These are phyloP conservation scores for Ceratobasidium sp. DNA, from an alignment of 1,284 basidiomycete species.

Conservation along the genomic window DNA sequence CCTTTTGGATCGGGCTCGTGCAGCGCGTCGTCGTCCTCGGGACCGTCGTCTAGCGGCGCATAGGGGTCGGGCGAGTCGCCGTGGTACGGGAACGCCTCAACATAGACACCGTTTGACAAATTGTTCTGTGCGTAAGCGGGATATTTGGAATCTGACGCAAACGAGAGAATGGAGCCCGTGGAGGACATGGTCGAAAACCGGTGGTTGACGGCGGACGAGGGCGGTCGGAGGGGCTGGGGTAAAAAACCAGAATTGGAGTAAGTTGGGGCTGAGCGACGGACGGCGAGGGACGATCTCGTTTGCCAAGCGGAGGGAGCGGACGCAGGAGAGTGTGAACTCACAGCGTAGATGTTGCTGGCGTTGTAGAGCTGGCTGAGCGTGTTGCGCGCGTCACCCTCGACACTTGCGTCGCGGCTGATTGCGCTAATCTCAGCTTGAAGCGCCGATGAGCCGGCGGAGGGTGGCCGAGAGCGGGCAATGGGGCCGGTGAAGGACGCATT, in stretches of 20 bases:
- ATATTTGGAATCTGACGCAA: constrained; percentile 49
- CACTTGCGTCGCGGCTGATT: constrained; percentile 6
- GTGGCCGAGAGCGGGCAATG: constrained; percentile 12
- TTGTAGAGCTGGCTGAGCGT: constrained; percentile 8
- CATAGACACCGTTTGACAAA: constrained; percentile 38
- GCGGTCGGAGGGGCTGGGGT: constrained; percentile 34
- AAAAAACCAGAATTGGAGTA: constrained; percentile 18
- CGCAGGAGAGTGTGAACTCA: constrained; percentile 19
- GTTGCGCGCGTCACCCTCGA: constrained; percentile 12
- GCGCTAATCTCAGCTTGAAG: constrained; percentile 28
- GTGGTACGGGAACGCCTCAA: constrained; percentile 37
- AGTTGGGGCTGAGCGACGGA: not conserved
- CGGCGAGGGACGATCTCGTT: not conserved
- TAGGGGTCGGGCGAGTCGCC: constrained; percentile 38
- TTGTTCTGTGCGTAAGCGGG: constrained; percentile 46
- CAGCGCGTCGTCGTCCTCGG: constrained; percentile 50
- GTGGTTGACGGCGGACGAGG: constrained; percentile 44
- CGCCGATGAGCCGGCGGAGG: constrained; percentile 24
- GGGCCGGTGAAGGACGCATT: constrained; percentile 5
- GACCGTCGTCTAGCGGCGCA: constrained; percentile 35
- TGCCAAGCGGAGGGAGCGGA: constrained; percentile 16
- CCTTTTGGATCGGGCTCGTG: constrained; percentile 50
- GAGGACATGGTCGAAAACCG: constrained; percentile 50
- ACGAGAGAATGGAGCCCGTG: constrained; percentile 48
- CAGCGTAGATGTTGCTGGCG: constrained; percentile 27